phyloP scores from a whole-genome alignment of 441 rosid genomes.

The Gossypium trilobum region DNA sequence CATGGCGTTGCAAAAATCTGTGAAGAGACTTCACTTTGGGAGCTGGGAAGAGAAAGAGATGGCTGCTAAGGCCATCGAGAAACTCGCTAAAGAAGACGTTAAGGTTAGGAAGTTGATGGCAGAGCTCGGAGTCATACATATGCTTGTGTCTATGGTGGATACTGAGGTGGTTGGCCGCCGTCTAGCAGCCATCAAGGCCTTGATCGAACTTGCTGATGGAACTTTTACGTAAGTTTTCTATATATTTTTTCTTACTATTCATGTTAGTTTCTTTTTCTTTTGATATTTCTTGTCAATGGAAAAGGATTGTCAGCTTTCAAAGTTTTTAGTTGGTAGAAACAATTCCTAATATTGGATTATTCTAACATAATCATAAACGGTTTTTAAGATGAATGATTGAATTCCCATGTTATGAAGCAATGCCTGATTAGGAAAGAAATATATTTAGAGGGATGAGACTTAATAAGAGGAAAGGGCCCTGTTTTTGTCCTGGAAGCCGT shows the following conservation, averaged over 20 bases:
- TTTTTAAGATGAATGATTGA: background rate
- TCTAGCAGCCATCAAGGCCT: slow-evolving; percentile 52
- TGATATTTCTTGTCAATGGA: background rate
- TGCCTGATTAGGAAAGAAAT: background rate
- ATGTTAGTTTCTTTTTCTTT: background rate
- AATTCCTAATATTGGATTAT: background rate
- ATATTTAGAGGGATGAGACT: background rate
- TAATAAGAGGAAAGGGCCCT: background rate
- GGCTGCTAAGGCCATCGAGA: slow-evolving; percentile 58
- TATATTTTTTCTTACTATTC: background rate
- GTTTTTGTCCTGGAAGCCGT: background rate
- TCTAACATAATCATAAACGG: background rate
- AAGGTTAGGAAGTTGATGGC: slow-evolving; percentile 56
- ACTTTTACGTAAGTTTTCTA: slow-evolving; percentile 50
- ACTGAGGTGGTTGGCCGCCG: slow-evolving; percentile 33
- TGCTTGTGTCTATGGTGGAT: slow-evolving; percentile 57
- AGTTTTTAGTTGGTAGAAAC: background rate
- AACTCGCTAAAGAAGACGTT: slow-evolving; percentile 46
- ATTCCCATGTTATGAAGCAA: background rate
- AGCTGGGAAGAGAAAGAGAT: slow-evolving; percentile 56
- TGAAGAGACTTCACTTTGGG: slow-evolving; percentile 77
- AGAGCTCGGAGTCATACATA: slow-evolving; percentile 74
- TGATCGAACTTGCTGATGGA: slow-evolving; percentile 75
- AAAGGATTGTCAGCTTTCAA: slow-evolving; percentile 1
- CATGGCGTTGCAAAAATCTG: slow-evolving; percentile 55